Evolutionary conservation across 495 filamentous ascomycete genomes (phyloP), one percentile per base, ranked within the genome.

Genomic region (Aspergillus campestris): DNA sequence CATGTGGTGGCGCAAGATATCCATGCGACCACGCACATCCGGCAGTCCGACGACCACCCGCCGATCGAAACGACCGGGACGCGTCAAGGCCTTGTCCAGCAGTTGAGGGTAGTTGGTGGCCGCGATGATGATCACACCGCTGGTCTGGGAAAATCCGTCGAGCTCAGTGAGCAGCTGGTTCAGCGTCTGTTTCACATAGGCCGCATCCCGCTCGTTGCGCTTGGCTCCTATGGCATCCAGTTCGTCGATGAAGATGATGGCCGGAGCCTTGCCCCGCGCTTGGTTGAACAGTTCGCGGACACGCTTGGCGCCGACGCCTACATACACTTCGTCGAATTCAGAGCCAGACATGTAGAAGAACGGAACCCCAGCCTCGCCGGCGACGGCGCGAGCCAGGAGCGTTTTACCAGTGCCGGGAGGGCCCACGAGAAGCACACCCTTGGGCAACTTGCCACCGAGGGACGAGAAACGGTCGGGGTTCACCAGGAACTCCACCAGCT

Each of bases 281-380:
- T 84, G 80, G 39, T 69, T 71, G 69, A 98, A 98, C n/a, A 98
- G 78, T 45, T 98, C 92, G 37, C 92, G 87, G 35, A 98, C 92
- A 59, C 92, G 87, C 72, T 97, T 97, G 38, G 92, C 92, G 55
- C 92, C 92, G 42, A 98, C 94, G 55, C 92, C 92, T 18, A 98
- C 94, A 56, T 95, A 98, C 34, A 98, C 85, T 63, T 98, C 92
- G 57, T 98, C 92, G 59, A 98, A 98, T 62, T 98, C 94, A 45
- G 86, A 90, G 27, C 92, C 92, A 53, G 94, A 97, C 91, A 98
- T 96, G 75, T 92, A 97, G 77, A 96, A 98, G 77, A 96, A 97
- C 1, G 92, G 92, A 14, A 97, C 94, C 47, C 92, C 92, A 35
- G 92, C 89, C 71, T 98, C 92, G 27, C 92, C 92, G 43, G 92